Conservation (phyloP, 2,329 filamentous ascomycete genomes). For the Stemphylium beticola region DNA sequence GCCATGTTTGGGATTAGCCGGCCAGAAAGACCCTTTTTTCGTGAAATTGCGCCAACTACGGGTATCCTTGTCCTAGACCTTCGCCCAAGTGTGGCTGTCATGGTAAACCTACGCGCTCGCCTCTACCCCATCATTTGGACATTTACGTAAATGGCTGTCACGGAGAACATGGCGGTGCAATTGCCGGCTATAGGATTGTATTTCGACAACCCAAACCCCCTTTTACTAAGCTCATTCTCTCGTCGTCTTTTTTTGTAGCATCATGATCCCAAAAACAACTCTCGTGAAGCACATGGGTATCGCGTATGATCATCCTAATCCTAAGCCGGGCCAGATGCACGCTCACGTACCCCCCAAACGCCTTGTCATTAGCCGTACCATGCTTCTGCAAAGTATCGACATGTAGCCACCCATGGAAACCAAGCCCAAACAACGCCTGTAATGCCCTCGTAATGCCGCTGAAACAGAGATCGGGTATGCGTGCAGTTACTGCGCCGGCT, state of each 20-base stretch:
- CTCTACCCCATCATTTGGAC: background rate
- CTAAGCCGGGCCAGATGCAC: slow-evolving; percentile 13
- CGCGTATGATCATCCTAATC: slow-evolving; percentile 23
- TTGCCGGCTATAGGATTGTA: background rate
- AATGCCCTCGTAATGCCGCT: slow-evolving; percentile 49
- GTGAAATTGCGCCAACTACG: slow-evolving; percentile 7
- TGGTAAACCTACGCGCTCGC: background rate
- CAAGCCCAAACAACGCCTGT: slow-evolving; percentile 40
- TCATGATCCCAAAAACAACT: slow-evolving; percentile 18
- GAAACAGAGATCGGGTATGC: slow-evolving; percentile 30
- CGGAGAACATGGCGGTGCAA: background rate
- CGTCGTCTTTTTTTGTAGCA: background rate
- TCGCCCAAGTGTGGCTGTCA: background rate
- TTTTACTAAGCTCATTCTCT: background rate
- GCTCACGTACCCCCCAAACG: slow-evolving; percentile 33
- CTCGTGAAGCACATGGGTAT: slow-evolving; percentile 35
- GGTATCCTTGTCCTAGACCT: slow-evolving; percentile 9
- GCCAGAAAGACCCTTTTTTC: slow-evolving; percentile 1
- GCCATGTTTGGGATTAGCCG: slow-evolving; percentile 10
- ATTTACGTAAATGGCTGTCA: background rate
- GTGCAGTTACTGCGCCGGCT: slow-evolving; percentile 34
- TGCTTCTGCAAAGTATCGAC: slow-evolving; percentile 23
- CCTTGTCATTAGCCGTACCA: slow-evolving; percentile 25
- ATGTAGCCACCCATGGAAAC: slow-evolving; percentile 23
- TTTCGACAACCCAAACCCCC: background rate